Conservation (phyloP, 108 stramenopile species). For the Skeletonema grethae region DNA sequence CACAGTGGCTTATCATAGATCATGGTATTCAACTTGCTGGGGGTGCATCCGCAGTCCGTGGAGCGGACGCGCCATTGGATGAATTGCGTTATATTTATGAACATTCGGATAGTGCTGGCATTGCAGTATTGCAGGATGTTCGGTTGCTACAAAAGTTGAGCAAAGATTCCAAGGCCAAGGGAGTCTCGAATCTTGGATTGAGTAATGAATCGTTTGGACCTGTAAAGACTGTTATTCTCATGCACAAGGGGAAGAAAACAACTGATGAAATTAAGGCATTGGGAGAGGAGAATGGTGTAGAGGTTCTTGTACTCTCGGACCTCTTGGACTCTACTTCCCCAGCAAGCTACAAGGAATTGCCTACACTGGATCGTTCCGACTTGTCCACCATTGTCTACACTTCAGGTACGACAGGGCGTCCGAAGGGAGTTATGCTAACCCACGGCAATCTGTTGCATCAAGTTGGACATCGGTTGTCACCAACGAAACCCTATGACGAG, state of each 20-base stretch:
- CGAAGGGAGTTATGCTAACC: conserved; percentile 98
- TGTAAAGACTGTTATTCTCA: conserved; percentile 70
- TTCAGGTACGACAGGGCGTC: conserved; percentile 95
- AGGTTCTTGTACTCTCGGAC: conserved; percentile 61
- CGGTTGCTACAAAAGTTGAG: conserved; percentile 63
- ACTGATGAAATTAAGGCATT: conserved; percentile 60
- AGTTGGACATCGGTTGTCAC: conserved; percentile 72
- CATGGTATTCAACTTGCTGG: conserved; percentile 83
- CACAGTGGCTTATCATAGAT: conserved; percentile 83
- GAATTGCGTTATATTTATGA: conserved; percentile 91
- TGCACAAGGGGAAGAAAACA: conserved; percentile 71
- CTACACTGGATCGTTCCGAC: conserved; percentile 61
- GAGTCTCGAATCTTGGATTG: conserved; percentile 60
- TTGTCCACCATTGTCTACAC: conserved; percentile 95
- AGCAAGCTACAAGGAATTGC: conserved; percentile 34
- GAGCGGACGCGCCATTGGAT: conserved; percentile 85
- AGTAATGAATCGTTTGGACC: conserved; percentile 68
- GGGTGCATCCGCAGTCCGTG: conserved; percentile 84
- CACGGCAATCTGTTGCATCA: conserved; percentile 96
- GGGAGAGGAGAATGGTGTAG: conserved; percentile 54
- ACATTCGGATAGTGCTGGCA: conserved; percentile 81
- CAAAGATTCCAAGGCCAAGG: conserved; percentile 62
- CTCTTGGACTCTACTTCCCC: conserved; percentile 50
- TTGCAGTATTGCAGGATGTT: conserved; percentile 83
- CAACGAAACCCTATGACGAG: conserved; percentile 69